Conservation (phyloP, 306 rosid species). For the Mucuna pruriens region DNA sequence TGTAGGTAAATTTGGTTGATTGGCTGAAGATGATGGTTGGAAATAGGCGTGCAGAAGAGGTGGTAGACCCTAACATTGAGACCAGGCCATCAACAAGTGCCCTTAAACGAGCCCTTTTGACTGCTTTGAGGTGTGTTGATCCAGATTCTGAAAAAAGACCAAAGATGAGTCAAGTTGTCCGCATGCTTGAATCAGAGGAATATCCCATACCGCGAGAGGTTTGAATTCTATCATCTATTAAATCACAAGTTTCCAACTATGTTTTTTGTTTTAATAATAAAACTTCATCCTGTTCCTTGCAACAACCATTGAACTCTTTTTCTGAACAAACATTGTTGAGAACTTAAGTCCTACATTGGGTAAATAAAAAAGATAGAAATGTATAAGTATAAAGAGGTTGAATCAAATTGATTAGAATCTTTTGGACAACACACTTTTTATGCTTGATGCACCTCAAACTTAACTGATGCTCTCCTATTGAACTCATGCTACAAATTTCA, state of each 20-base stretch:
- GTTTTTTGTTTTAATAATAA: not conserved
- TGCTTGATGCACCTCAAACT: no score
- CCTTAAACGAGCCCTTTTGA: slow-evolving; percentile 83
- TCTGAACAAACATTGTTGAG: slow-evolving; percentile 5
- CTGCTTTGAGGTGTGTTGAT: slow-evolving; percentile 95
- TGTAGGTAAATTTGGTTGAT: slow-evolving; percentile 93
- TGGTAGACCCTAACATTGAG: slow-evolving; percentile 89
- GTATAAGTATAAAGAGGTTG: no score
- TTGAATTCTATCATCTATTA: slow-evolving; percentile 39
- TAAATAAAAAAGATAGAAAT: no score
- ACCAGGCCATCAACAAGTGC: slow-evolving; percentile 86
- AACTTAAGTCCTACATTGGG: no score
- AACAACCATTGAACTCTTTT: not conserved
- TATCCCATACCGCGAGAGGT: slow-evolving; percentile 93
- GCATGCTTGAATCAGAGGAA: slow-evolving; percentile 96
- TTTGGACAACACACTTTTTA: no score
- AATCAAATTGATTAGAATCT: no score
- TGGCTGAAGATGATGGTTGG: slow-evolving; percentile 99
- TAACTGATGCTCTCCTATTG: no score
- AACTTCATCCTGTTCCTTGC: slow-evolving; percentile 20
- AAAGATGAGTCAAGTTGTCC: slow-evolving; percentile 91
- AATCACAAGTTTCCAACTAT: slow-evolving; percentile 10
- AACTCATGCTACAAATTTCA: no score
- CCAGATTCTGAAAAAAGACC: slow-evolving; percentile 89
- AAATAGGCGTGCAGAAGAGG: slow-evolving; percentile 85